phyloP scores from a whole-genome alignment of 1,284 basidiomycete species.

The Rhodofomes roseus region DNA sequence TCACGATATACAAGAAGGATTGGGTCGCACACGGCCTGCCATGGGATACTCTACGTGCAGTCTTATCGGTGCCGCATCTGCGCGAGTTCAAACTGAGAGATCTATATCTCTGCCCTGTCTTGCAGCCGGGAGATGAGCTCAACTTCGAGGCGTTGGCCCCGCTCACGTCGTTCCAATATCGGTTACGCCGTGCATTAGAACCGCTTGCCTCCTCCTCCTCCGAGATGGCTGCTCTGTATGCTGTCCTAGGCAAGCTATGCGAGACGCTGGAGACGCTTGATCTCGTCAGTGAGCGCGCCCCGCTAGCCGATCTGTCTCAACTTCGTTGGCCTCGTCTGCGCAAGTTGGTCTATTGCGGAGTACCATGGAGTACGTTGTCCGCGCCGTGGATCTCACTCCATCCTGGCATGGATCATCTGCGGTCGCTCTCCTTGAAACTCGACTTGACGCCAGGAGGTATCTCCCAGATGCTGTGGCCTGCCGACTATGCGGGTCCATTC shows the following conservation, averaged over 20 bases:
- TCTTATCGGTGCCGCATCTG: not conserved
- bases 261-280: not conserved
- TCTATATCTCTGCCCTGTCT: not conserved
- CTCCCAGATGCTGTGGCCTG: not conserved
- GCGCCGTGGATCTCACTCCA: not conserved
- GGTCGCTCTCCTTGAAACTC: not conserved
- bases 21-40: not conserved
- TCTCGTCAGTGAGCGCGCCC: not conserved
- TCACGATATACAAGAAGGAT: not conserved
- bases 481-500: not conserved
- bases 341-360: not conserved
- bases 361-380: not conserved
- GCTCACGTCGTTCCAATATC: not conserved
- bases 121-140: not conserved
- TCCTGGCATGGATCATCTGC: not conserved
- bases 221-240: not conserved
- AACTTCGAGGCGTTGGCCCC: not conserved
- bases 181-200: not conserved
- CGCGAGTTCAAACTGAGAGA: not conserved
- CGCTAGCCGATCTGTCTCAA: not conserved
- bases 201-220: not conserved
- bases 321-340: not conserved
- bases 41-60: not conserved
- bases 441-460: not conserved
- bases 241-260: not conserved